Base-by-base conservation (phyloP, 306 rosid genomes). In the Astragalus membranaceus region DNA sequence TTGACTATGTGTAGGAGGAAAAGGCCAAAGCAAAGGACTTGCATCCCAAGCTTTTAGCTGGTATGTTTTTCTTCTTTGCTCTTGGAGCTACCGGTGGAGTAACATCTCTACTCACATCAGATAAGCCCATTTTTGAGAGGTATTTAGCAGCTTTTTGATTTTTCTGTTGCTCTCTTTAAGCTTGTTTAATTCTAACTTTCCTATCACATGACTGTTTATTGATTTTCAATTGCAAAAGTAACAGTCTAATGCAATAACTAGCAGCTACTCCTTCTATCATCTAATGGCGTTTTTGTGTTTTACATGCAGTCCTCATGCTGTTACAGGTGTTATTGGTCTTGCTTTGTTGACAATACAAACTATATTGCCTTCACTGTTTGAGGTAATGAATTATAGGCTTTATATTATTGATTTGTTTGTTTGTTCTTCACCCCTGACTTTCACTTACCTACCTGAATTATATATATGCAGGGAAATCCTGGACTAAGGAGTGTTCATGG, bases 31-130 rank as follows among this genome's bases (percentile, higher is more conserved):
- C 98, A 47, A 93, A 93, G 82, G 97, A 90, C 80, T 85, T 93
- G 82, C 98, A 93, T 73, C 98, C 97, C 0, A 93, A 90, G 88
- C 98, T 93, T 57, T 78, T 90, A 63, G 97, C 76, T 11, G 98
- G 98, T 47, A 93, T 90, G 98, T 93, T 93, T 77, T 88, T 90
- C 89, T 90, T 93, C 80, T 88, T 93, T 75, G 94, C 96, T 32
- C 87, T 85, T 47, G 95, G 97, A 87, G 98, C 97, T 37, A 93
- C 97, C 11, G 96, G 98, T 11, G 98, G 98, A 80, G 33, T 88
- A 39, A 93, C 81, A 11, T 82, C 98, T 66, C 91, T 90, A 36
- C 96, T 93, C 48, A 93, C 97, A 44, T 84, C 96, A 7, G 96
- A 88, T 74, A 90, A 76, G 75, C 94, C 98, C 69, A 85, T 93